Conservation (phyloP, 306 rosid species). For the Potentilla sterilis region DNA sequence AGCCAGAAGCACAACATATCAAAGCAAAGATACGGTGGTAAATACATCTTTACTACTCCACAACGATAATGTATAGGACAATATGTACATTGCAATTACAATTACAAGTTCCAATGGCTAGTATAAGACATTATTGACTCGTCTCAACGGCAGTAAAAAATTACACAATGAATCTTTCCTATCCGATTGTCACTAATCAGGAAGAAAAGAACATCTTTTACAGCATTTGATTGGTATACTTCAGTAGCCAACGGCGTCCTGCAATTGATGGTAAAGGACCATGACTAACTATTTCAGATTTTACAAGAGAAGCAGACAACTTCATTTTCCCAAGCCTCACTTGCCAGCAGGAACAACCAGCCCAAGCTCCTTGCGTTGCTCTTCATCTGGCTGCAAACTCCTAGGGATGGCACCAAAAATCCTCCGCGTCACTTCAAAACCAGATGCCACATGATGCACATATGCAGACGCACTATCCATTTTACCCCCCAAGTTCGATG, state of each 20-base stretch:
- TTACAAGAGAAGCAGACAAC: neutral
- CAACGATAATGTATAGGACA: neutral
- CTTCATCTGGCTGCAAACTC: conserved; percentile 81
- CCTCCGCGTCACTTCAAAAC: conserved; percentile 68
- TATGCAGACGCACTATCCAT: conserved; percentile 65
- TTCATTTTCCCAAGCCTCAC: conserved; percentile 35
- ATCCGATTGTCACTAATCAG: neutral
- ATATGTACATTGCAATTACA: neutral
- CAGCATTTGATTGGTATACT: neutral
- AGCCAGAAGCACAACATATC: neutral
- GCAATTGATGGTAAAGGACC: neutral
- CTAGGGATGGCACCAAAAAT: conserved; percentile 84
- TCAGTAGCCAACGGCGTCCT: neutral
- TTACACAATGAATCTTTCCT: neutral
- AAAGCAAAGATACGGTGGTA: neutral
- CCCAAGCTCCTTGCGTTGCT: conserved; percentile 71
- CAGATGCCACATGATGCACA: conserved; percentile 66
- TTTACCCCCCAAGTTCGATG: conserved; percentile 40
- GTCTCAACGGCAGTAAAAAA: neutral
- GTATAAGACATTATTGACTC: too few species aligned
- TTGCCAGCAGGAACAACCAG: conserved; percentile 35
- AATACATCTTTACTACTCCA: neutral
- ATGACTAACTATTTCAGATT: neutral
- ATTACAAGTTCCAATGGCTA: conserved; percentile 9
- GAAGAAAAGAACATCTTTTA: neutral